Base-by-base conservation (phyloP, 2,329 filamentous ascomycete species). In the Gremmenia infestans region DNA sequence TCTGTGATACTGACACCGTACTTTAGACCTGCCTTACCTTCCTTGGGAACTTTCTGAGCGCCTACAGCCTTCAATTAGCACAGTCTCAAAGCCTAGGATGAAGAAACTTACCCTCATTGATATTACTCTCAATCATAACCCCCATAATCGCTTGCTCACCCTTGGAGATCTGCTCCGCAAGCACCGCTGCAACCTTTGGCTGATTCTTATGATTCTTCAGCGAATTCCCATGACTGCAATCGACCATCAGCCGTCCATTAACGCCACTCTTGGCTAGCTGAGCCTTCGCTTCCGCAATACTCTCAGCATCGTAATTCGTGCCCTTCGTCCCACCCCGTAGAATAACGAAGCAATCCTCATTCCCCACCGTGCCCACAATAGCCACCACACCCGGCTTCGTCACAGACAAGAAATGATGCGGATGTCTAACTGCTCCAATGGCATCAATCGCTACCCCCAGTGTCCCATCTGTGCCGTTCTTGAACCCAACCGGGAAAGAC, bases 81-180 rank as follows among this genome's bases (percentile, higher is more conserved):
- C 23, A n/a, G n/a, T n/a, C 1, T 17, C 39, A n/a, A 36, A 15
- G 11, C 23, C 11, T 14, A 4, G 14, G 14, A 14, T 4, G 7
- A 0, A 32, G 45, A 49, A 35, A 54, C 62, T 68, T 72, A 88
- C 89, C 92, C 76, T 97, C 93, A 68, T 93, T 88, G 75, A 97
- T 95, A 73, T 97, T 89, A 73, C 89, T 95, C 79, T 99, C 94
- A 68, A 99, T 96, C 94, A 99, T 99, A 58, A 97, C 90, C 67
- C 94, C 94, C 84, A 97, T 93, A 69, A 99, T 94, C 49, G 79
- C 87, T 22, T 65, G 57, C 76, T 97, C 93, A 37, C 94, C 94
- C 56, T 81, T 83, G 53, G 86, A 80, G 58, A 99, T 89, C 76
- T 99, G 94, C 68, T 89, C 85, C 2, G 89, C 91, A 55, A 99